Conservation (phyloP, 495 filamentous ascomycete genomes). For the Aspergillus affinis region DNA sequence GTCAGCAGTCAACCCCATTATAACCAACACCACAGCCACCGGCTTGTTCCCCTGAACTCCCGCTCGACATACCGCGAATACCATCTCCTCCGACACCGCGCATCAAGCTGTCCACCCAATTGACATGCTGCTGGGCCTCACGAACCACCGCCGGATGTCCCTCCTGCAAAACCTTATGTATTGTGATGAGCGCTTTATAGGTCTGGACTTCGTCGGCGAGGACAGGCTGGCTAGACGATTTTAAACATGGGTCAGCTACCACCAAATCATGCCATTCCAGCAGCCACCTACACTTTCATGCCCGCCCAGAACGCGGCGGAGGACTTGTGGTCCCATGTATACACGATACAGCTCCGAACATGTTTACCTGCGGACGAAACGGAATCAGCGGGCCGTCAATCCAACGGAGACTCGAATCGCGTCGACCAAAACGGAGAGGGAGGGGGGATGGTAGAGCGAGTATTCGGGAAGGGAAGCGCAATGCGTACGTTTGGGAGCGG, state of each 20-base stretch:
- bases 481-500: slow-evolving; percentile 82
- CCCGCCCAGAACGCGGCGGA: slow-evolving; percentile 94
- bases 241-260: slow-evolving; percentile 8
- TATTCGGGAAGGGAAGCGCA: background rate
- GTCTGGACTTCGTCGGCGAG: slow-evolving; percentile 94
- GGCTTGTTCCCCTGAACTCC: too few species aligned
- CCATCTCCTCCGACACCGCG: slow-evolving; percentile 83
- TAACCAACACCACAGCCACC: too few species aligned
- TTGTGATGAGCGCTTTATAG: slow-evolving; percentile 88
- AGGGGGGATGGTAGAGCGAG: background rate
- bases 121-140: slow-evolving; percentile 84
- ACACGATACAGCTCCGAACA: slow-evolving; percentile 96
- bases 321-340: slow-evolving; percentile 99
- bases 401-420: background rate
- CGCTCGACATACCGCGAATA: slow-evolving; percentile 58
- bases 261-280: background rate
- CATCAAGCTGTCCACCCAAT: slow-evolving; percentile 91
- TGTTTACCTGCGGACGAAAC: slow-evolving; percentile 67
- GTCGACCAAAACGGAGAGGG: background rate
- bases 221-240: slow-evolving; percentile 72
- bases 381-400: slow-evolving; percentile 18
- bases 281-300: slow-evolving; percentile 84
- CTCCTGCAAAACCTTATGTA: slow-evolving; percentile 96
- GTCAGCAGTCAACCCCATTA: slow-evolving; percentile 1
- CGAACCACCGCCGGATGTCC: slow-evolving; percentile 84